Evolutionary conservation across 345 rosid genomes (phyloP), one percentile per base, ranked within the genome.

Genomic region (Euphorbia lathyris): DNA sequence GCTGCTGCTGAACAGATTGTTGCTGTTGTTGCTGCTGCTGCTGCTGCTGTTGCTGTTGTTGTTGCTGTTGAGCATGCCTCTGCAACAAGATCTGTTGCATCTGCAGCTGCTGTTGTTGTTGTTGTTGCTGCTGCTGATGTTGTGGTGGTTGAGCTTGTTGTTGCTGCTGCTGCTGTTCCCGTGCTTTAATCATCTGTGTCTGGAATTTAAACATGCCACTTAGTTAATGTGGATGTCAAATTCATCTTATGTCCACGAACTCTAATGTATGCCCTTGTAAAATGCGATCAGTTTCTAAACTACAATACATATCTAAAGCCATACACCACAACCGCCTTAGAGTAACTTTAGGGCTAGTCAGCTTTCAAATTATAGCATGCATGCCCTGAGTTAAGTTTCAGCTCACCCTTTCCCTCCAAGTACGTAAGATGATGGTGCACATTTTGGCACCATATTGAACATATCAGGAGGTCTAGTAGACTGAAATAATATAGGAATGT

Each of bases 11-110:
- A n/a, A n/a, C n/a, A n/a, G n/a, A n/a, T 0, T 76, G 85, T 0
- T 82, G 88, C 0, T 80, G 88, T 0, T 81, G 88, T 0, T 81
- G 93, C 0, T 74, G 81, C 51, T 81, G 93, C 3, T 77, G 87
- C 5, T 78, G 87, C 0, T 82, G 92, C 8, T 80, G 96, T 0
- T 80, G 94, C 14, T 81, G 89, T 13, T 86, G 91, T 67, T 86
- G 89, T 19, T 85, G 90, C 47, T 67, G 72, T 22, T 67, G 77
- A 56, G 65, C 74, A 17, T 75, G 79, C 50, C 79, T 76, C 59
- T 76, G 79, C 13, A 65, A n/a, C 9, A 76, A 12, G 57, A 76
- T 45, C 2, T 76, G 79, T 52, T 76, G 79, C 71, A 76, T 76
- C 66, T 76, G 79, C 55, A 75, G 32, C 38, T 76, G 79, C 52